phyloP scores from a whole-genome alignment of 306 rosid genomes.

The Trifolium fragiferum region DNA sequence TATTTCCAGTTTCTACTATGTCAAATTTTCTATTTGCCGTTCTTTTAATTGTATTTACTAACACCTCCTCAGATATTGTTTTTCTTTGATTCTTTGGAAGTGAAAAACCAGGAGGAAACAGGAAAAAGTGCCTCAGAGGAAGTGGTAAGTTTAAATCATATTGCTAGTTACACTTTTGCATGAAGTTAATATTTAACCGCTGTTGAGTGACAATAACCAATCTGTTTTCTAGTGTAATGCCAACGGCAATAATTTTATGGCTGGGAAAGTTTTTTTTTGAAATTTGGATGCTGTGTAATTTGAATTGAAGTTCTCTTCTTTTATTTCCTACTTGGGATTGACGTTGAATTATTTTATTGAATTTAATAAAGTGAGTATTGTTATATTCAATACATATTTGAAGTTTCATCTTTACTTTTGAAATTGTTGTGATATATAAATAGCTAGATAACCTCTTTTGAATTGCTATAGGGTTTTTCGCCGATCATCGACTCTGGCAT shows the following conservation, averaged over 20 bases:
- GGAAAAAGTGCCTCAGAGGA: conserved; percentile 47
- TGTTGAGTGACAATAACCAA: conserved; percentile 24
- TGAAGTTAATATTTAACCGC: conserved; percentile 12
- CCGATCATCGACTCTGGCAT: conserved; percentile 43
- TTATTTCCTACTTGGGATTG: not conserved
- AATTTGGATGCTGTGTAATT: conserved; percentile 10
- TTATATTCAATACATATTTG: conserved; percentile 1
- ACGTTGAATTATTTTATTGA: conserved; percentile 26
- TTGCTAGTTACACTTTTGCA: conserved; percentile 28
- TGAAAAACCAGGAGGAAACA: conserved; percentile 55
- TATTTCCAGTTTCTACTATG: conserved; percentile 27
- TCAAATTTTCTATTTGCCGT: conserved; percentile 26
- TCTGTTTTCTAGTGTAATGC: conserved; percentile 34
- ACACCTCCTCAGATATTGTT: conserved; percentile 63
- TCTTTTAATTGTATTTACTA: conserved; percentile 18
- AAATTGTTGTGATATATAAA: conserved; percentile 19
- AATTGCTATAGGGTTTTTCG: conserved; percentile 53
- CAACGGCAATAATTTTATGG: conserved; percentile 8
- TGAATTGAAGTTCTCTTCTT: not conserved
- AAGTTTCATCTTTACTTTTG: conserved; percentile 25
- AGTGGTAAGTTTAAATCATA: conserved; percentile 55
- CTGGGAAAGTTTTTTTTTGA: not conserved
- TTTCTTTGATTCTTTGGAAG: conserved; percentile 67
- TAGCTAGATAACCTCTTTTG: conserved; percentile 24
- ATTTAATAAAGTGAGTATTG: conserved; percentile 25